Percentiles rank a stretch among this genome's conserved stretches.
phyloP scores from a whole-genome alignment of 2,329 filamentous ascomycete genomes.

The Phaeosphaeriaceae sp. region DNA sequence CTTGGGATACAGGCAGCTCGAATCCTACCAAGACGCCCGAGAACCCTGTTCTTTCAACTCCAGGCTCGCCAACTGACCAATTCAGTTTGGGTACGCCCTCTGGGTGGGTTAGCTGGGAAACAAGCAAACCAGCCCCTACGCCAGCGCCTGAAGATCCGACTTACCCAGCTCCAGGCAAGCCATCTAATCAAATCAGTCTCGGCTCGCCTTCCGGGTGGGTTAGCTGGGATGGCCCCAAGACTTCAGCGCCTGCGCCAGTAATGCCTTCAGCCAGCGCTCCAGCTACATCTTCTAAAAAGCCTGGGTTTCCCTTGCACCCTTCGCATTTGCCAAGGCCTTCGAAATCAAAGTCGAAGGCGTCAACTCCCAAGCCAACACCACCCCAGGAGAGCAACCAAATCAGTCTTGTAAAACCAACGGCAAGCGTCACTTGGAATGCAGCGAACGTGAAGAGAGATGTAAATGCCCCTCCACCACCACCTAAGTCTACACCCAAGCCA shows the following conservation, averaged over 20 bases:
- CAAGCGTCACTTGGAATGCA: constrained; percentile 11
- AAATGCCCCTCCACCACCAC: not conserved
- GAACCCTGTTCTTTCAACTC: constrained; percentile 11
- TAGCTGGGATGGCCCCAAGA: constrained; percentile 16
- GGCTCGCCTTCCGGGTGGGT: constrained; percentile 21
- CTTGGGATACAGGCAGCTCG: not conserved
- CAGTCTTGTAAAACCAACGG: constrained; percentile 4
- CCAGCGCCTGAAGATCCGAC: constrained; percentile 3
- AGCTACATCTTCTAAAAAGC: constrained; percentile 1
- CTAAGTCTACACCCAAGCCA: constrained; percentile 4
- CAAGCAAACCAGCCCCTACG: constrained; percentile 1
- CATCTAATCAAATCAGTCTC: constrained; percentile 23
- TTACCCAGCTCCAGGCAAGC: constrained; percentile 6
- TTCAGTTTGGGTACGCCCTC: constrained; percentile 12
- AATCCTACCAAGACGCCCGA: constrained; percentile 8
- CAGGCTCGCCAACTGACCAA: constrained; percentile 12
- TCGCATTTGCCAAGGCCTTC: not conserved
- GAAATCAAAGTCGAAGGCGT: constrained; percentile 2
- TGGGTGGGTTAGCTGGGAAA: constrained; percentile 9
- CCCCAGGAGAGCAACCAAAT: constrained; percentile 16
- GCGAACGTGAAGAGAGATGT: not conserved
- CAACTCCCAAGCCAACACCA: constrained; percentile 9
- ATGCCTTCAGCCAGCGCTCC: not conserved
- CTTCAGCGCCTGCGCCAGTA: constrained; percentile 4
- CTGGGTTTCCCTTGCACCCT: not conserved